phyloP scores from a whole-genome alignment of 192 early-diverging fungal species.

The Umbelopsis sp. region DNA sequence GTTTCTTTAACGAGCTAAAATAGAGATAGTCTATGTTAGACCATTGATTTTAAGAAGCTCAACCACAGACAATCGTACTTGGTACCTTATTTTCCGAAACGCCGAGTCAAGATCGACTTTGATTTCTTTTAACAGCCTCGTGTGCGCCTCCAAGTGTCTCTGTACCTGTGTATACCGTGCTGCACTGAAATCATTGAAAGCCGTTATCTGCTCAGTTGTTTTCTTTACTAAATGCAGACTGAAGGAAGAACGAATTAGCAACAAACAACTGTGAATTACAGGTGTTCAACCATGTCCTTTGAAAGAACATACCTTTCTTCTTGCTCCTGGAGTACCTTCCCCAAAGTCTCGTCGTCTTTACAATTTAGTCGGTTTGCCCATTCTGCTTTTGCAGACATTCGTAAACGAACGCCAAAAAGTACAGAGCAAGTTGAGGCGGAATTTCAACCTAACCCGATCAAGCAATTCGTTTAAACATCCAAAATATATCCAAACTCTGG shows the following conservation, averaged over 20 bases:
- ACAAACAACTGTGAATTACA: background rate
- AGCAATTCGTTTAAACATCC: no score
- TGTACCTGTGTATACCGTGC: constrained; percentile 54
- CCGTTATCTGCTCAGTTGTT: constrained; percentile 32
- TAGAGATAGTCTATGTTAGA: background rate
- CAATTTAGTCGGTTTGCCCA: constrained; percentile 4
- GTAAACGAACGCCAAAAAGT: background rate
- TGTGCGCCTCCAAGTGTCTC: constrained; percentile 56
- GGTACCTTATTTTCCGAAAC: constrained; percentile 57
- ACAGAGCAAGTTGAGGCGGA: background rate
- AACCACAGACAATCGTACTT: background rate
- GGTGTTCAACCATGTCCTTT: background rate
- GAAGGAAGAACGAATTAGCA: background rate
- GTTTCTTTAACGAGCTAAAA: constrained; percentile 28
- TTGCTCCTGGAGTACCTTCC: background rate
- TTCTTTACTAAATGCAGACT: constrained; percentile 27
- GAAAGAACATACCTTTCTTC: background rate
- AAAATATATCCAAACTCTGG: no score
- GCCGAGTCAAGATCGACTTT: constrained; percentile 59
- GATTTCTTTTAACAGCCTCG: constrained; percentile 56
- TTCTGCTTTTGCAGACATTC: constrained; percentile 1
- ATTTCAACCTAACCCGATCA: background rate
- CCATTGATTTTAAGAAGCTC: background rate
- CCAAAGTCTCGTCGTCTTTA: constrained; percentile 1
- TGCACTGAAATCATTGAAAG: constrained; percentile 62